Base-by-base conservation (phyloP, 805 yeast species). In the Henningerozyma blattae region DNA sequence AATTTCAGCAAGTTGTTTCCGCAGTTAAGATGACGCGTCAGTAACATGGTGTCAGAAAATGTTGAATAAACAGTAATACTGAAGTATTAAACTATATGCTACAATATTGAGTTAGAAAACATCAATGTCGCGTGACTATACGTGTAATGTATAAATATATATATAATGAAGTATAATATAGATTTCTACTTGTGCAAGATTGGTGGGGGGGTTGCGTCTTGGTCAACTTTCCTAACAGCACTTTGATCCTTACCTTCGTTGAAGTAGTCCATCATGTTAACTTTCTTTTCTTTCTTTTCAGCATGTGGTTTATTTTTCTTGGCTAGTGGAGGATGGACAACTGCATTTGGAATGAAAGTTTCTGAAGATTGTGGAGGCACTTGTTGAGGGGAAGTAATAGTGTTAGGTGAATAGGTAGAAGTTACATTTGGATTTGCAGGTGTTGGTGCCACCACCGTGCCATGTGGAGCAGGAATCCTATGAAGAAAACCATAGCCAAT, bases 401-500 rank as follows among this genome's bases (percentile, higher is more conserved):
- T 18, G 15, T 6, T 16, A 22, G 30, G n/a, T 27, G 31, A 10
- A 8, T 4, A 2, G 22, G 37, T 3, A 18, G 28, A 16, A 3
- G 36, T 18, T 12, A 22, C n/a, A 18, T 18, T 27, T 15, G 27
- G 4, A 6, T 7, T 20, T 20, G 34, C 16, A 20, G 20, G 8
- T 17, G 9, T 5, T 14, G 19, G n/a, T n/a, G n/a, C n/a, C n/a
- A n/a, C n/a, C n/a, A n/a, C n/a, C n/a, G n/a, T n/a, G n/a, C n/a
- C n/a, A n/a, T n/a, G n/a, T n/a, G n/a, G 24, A 9, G 3, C 4
- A 51, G 97, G 95, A n/a, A 83, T 58, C 39, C 91, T 63, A 52
- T 89, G 97, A 33, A 89, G 61, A 33, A 81, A 66, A 0, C 98
- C 98, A 48, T 86, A 87, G 0, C 96, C 97, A 15, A 89, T 93